Conservation (phyloP, 2,329 filamentous ascomycete genomes). For the Penicillium digitatum region DNA sequence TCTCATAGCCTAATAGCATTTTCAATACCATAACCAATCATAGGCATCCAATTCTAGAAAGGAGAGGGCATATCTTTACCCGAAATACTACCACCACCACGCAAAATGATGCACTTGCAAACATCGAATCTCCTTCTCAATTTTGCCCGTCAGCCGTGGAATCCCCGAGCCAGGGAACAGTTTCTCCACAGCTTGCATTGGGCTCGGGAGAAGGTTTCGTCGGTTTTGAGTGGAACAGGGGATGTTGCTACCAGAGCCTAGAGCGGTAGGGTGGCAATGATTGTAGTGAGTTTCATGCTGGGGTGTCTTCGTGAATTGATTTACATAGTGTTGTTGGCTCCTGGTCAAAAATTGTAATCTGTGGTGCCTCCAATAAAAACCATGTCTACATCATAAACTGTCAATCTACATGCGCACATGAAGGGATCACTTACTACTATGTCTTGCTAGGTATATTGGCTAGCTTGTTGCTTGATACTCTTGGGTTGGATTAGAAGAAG, state of each 20-base stretch:
- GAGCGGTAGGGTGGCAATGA: conserved; percentile 11
- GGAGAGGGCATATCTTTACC: neutral
- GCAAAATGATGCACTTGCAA: conserved; percentile 6
- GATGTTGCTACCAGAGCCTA: conserved; percentile 7
- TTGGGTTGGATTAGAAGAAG: neutral
- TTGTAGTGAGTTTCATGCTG: conserved; percentile 17
- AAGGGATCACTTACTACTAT: neutral
- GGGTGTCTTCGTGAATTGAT: neutral
- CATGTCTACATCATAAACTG: too few relatives aligned
- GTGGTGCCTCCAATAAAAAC: neutral
- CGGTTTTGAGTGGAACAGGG: conserved; percentile 2
- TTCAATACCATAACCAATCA: neutral
- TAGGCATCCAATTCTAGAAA: neutral
- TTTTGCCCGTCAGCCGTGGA: conserved; percentile 7
- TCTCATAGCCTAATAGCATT: neutral
- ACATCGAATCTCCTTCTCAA: conserved; percentile 11
- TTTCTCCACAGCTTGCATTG: conserved; percentile 12
- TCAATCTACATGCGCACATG: neutral
- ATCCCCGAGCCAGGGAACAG: conserved; percentile 18
- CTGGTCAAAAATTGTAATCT: neutral
- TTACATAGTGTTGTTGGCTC: neutral
- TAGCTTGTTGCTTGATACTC: neutral
- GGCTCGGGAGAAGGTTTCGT: conserved; percentile 6
- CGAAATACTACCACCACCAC: neutral
- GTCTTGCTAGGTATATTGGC: neutral